Evolutionary conservation across 495 filamentous ascomycete species (phyloP).

Genomic region (Antarctomyces pellizariae): DNA sequence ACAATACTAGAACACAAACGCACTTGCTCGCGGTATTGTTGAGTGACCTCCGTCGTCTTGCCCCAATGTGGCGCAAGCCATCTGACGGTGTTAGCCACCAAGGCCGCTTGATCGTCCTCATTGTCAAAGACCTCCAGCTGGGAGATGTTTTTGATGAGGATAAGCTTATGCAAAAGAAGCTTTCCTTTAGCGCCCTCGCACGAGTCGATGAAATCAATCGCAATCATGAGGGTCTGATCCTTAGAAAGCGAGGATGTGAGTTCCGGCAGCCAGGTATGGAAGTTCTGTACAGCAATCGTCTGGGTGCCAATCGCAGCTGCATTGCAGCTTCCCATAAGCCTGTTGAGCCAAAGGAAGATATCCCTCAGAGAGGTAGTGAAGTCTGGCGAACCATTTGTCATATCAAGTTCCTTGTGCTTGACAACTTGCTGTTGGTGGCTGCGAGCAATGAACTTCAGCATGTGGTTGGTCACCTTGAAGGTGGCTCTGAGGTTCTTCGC

Average conservation of each 20-base stretch:
- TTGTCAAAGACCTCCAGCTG: conserved; percentile 56
- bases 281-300: conserved; percentile 86
- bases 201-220: conserved; percentile 81
- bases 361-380: conserved; percentile 66
- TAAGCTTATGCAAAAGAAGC: conserved; percentile 79
- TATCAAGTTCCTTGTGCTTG: conserved; percentile 76
- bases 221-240: conserved; percentile 75
- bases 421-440: conserved; percentile 66
- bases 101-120: conserved; percentile 42
- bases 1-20: conserved; percentile 80
- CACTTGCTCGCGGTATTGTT: conserved; percentile 83
- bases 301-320: conserved; percentile 80
- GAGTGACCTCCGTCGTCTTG: conserved; percentile 39
- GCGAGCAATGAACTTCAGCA: conserved; percentile 88
- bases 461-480: conserved; percentile 81
- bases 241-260: conserved; percentile 49
- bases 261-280: conserved; percentile 89
- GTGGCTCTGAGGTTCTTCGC: conserved; percentile 71
- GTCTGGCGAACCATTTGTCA: conserved; percentile 46
- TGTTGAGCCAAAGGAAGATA: conserved; percentile 76
- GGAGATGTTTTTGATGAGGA: conserved; percentile 77
- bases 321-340: conserved; percentile 65
- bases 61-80: conserved; percentile 97
- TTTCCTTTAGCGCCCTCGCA: conserved; percentile 76
- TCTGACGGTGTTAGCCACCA: conserved; percentile 60